Percentiles rank a stretch among this genome's conserved stretches.
These are phyloP conservation scores for Periconia sp. DNA, from an alignment of 2,329 filamentous ascomycete species.

Conservation along the genomic window DNA sequence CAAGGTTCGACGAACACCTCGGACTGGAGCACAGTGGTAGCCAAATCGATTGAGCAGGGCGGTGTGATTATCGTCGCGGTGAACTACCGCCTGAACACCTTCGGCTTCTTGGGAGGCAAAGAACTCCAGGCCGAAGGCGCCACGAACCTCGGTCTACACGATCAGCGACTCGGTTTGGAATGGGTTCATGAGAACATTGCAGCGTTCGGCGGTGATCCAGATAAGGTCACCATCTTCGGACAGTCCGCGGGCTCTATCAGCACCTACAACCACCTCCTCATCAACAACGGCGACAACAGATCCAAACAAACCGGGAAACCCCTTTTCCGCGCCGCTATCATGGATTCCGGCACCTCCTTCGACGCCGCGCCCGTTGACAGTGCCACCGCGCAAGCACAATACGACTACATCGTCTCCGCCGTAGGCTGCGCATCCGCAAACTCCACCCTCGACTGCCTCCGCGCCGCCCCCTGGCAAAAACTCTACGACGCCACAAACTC, in stretches of 20 bases:
- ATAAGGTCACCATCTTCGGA: slow-evolving; percentile 49
- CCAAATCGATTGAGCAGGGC: slow-evolving; percentile 50
- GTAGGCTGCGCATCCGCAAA: background rate
- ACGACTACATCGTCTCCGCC: background rate
- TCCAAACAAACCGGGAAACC: slow-evolving; percentile 35
- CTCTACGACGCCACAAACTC: background rate
- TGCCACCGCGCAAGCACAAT: background rate
- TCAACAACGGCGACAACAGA: background rate
- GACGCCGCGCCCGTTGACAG: slow-evolving; percentile 42
- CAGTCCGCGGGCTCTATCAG: slow-evolving; percentile 45
- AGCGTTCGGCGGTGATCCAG: slow-evolving; percentile 47
- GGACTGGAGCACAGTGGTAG: slow-evolving; percentile 56
- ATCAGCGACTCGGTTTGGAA: slow-evolving; percentile 50
- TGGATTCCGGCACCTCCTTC: slow-evolving; percentile 38
- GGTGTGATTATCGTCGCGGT: slow-evolving; percentile 49
- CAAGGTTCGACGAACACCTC: slow-evolving; percentile 52
- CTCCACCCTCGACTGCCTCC: background rate
- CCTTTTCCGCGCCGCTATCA: slow-evolving; percentile 45
- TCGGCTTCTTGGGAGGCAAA: slow-evolving; percentile 64
- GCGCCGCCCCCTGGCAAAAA: background rate
- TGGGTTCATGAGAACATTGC: slow-evolving; percentile 49
- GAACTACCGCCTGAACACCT: slow-evolving; percentile 57
- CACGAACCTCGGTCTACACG: slow-evolving; percentile 48
- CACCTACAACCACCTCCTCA: background rate
- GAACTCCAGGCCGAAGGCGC: slow-evolving; percentile 44